phyloP scores from a whole-genome alignment of 352 stramenopile genomes.

The Blastocystis sp. region DNA sequence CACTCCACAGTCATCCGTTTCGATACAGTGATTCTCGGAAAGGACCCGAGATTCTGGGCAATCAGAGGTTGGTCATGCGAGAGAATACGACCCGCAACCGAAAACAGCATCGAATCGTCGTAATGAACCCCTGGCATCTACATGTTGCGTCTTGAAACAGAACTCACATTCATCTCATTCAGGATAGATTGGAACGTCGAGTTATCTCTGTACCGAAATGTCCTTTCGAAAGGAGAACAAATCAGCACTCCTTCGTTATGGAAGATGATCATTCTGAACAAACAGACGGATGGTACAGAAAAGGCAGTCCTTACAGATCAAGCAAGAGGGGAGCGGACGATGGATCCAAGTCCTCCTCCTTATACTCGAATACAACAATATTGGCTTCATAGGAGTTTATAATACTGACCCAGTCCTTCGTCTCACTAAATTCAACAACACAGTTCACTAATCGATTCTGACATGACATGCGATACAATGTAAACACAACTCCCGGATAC shows the following conservation, averaged over 20 bases:
- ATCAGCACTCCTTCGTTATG: not conserved
- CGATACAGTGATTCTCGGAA: not conserved
- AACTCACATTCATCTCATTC: not conserved
- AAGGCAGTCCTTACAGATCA: not conserved
- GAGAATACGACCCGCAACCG: not conserved
- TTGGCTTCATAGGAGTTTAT: constrained; percentile 50
- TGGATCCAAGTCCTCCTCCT: not conserved
- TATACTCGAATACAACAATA: constrained; percentile 37
- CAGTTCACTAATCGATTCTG: constrained; percentile 27
- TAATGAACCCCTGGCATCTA: not conserved
- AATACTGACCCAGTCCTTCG: constrained; percentile 39
- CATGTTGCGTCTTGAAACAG: not conserved
- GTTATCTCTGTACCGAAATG: not conserved
- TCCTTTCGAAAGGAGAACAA: not conserved
- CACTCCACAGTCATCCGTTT: not conserved
- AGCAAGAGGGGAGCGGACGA: not conserved
- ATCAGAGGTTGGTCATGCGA: not conserved
- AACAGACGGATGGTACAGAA: not conserved
- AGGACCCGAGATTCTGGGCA: not conserved
- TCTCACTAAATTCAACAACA: constrained; percentile 40
- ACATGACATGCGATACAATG: constrained; percentile 18
- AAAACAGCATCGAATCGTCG: not conserved
- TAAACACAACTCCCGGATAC: constrained; percentile 32
- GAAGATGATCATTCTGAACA: not conserved
- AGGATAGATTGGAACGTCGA: not conserved